These are phyloP conservation scores for Thalia dealbata DNA, from an alignment of 176 grass and related monocot genomes.

Conservation along the genomic window DNA sequence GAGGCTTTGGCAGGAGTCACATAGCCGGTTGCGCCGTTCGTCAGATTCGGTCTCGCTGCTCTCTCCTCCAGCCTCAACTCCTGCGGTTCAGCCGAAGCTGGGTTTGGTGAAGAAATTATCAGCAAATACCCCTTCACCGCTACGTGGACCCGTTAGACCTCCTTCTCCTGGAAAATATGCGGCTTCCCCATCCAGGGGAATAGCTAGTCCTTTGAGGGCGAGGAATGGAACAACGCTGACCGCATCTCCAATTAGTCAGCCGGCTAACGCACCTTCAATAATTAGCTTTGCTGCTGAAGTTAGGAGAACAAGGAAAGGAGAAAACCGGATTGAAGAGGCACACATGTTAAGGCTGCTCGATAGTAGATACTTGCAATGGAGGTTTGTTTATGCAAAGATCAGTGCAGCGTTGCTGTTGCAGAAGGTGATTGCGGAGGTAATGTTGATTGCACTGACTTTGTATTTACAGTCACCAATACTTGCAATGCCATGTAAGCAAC, in stretches of 20 bases:
- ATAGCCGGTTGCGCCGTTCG: slow-evolving; percentile 66
- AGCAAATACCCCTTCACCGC: slow-evolving; percentile 27
- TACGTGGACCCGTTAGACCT: background rate
- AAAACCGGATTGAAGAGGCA: slow-evolving; percentile 87
- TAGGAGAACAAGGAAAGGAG: slow-evolving; percentile 89
- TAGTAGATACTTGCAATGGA: slow-evolving; percentile 85
- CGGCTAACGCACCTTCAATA: slow-evolving; percentile 77
- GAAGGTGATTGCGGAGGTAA: slow-evolving; percentile 76
- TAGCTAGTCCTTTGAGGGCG: slow-evolving; percentile 41
- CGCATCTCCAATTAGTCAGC: slow-evolving; percentile 23
- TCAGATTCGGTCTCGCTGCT: slow-evolving; percentile 42
- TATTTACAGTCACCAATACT: no score
- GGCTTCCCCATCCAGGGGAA: slow-evolving; percentile 29
- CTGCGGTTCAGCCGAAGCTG: background rate
- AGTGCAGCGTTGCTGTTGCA: slow-evolving; percentile 43
- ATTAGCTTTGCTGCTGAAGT: slow-evolving; percentile 91
- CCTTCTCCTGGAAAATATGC: slow-evolving; percentile 13
- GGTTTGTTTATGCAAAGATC: slow-evolving; percentile 68
- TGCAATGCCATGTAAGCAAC: no score
- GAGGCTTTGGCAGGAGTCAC: slow-evolving; percentile 86
- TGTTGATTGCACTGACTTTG: background rate
- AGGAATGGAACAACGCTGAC: slow-evolving; percentile 26
- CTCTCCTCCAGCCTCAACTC: slow-evolving; percentile 19
- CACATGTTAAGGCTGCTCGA: slow-evolving; percentile 76
- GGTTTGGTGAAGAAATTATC: slow-evolving; percentile 38